phyloP scores from a whole-genome alignment of 2,329 filamentous ascomycete genomes.

The Fusarium subtropicale region DNA sequence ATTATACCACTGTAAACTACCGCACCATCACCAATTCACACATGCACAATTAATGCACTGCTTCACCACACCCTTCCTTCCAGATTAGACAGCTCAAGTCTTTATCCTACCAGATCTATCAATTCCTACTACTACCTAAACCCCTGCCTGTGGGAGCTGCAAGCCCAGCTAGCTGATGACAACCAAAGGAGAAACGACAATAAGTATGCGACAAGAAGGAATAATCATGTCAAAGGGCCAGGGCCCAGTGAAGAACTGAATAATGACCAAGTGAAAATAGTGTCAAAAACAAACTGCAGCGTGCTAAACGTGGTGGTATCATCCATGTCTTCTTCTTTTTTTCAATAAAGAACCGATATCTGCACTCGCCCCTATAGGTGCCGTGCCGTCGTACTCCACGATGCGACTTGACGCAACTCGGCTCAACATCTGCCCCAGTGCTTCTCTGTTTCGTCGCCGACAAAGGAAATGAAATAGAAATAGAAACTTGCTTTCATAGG shows the following conservation, averaged over 20 bases:
- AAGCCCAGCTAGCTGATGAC: constrained; percentile 30
- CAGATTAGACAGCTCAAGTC: constrained; percentile 29
- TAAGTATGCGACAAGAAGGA: constrained; percentile 37
- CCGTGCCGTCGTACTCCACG: constrained; percentile 1
- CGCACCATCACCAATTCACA: constrained; percentile 33
- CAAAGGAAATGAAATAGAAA: constrained; percentile 41
- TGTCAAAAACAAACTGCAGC: constrained; percentile 47
- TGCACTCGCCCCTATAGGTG: constrained; percentile 33
- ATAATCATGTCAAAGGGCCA: constrained; percentile 29
- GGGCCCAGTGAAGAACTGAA: constrained; percentile 29
- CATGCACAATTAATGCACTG: constrained; percentile 23
- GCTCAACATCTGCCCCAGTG: constrained; percentile 13
- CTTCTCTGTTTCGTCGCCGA: constrained; percentile 29
- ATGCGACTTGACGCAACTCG: not conserved
- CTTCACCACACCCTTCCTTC: constrained; percentile 7
- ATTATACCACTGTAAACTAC: constrained; percentile 41
- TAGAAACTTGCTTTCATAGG: constrained; percentile 39
- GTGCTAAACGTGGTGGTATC: constrained; percentile 58
- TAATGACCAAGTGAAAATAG: constrained; percentile 27
- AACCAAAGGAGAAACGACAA: constrained; percentile 36
- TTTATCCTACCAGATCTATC: constrained; percentile 48
- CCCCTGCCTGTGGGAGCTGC: constrained; percentile 10
- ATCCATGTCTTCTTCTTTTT: constrained; percentile 53
- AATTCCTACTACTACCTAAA: constrained; percentile 40
- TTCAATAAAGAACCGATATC: constrained; percentile 48